Percentiles rank a stretch among this genome's conserved stretches.
Conservation (phyloP, 192 early-diverging fungal genomes). For the Backusella psychrophila region DNA sequence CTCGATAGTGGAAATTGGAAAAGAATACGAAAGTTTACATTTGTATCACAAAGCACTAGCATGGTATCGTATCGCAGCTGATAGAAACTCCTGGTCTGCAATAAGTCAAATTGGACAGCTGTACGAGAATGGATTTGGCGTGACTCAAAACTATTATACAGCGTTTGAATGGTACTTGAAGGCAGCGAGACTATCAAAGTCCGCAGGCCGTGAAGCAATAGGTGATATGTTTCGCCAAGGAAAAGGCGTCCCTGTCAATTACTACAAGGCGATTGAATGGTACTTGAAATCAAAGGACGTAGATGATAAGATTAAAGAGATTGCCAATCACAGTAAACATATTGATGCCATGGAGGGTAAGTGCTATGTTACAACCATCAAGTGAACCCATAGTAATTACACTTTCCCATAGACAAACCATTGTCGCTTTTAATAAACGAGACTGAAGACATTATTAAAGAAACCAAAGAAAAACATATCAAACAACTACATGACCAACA, state of each 20-base stretch:
- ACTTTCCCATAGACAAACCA: background rate
- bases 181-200: background rate
- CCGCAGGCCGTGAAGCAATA: background rate
- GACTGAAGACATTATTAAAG: background rate
- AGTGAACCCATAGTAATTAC: background rate
- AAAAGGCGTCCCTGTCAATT: background rate
- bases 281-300: background rate
- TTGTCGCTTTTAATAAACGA: background rate
- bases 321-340: background rate
- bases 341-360: background rate
- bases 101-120: background rate
- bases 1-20: background rate
- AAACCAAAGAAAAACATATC: background rate
- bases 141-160: background rate
- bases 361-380: too few species aligned
- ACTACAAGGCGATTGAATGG: background rate
- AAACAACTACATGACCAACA: background rate
- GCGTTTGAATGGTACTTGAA: background rate
- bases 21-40: background rate
- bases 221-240: background rate
- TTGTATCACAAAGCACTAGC: background rate
- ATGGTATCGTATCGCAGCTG: background rate
- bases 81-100: background rate
- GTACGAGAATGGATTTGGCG: background rate
- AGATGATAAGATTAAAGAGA: background rate